Base-by-base conservation (phyloP, 2,329 filamentous ascomycete genomes). In the Aspergillus transmontanensis region DNA sequence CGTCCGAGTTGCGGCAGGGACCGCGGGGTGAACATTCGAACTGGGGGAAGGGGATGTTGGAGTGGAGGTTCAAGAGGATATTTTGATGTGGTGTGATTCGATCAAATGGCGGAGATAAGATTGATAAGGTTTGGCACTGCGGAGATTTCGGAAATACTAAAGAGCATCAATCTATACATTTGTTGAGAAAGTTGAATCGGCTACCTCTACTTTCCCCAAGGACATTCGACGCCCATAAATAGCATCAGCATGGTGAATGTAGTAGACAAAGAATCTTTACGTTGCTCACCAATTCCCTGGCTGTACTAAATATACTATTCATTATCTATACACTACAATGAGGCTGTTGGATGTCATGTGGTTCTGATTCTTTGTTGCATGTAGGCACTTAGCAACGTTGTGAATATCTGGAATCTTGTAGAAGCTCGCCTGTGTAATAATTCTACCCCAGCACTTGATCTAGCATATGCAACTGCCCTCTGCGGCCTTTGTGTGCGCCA, bases 11-110 rank as follows among this genome's bases (percentile, higher is more conserved):
- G 41, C 23, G 39, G 50, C 30, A 46, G 39, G 34, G 39, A 7
- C 9, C 41, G 34, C 16, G 48, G 48, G 21, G 21, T 41, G 43
- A 46, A 58, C 60, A 62, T 62, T 39, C 26, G 54, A 4, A 28
- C 28, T 28, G 57, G 34, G 21, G 36, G 34, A n/a, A 6, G 58
- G 21, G 23, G 14, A 41, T 4, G 43, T 16, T 19, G 23, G n/a
- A 28, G 21, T 39, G 48, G 48, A 34, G 39, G 46, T 7, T 30
- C 26, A 41, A 41, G 46, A 50, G 46, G 46, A n/a, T 16, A 26
- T 30, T 46, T 46, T 30, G 14, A 28, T 50, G 48, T 51, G 48
- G 48, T 34, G 48, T 51, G 48, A 12, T 51, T 50, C 6, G 26
- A 50, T 4, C 5, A 46, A 21, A 23, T 50, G 46, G 46, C 12